Base-by-base conservation (phyloP, 768 basidiomycete genomes). In the Leccinum longicurvipes region DNA sequence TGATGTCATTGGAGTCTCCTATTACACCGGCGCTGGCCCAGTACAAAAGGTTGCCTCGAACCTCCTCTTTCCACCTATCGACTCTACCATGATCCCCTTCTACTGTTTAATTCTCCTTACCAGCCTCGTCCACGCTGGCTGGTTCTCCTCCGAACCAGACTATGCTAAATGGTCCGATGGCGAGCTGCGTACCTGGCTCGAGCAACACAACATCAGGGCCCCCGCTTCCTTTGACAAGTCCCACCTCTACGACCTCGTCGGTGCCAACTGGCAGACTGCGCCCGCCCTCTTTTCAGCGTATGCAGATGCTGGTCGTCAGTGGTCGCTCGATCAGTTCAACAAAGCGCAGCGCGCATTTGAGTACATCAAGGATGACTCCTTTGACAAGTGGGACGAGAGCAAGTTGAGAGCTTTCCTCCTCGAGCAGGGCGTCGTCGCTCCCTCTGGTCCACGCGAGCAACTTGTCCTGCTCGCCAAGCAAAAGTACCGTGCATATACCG, bases 371-470 rank as follows among this genome's bases (percentile, higher is more conserved):
- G 83, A 85, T 3, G 72, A 78, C 23, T 71, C 83, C 9, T 86
- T 91, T 58, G 89, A 94, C 58, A 74, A 77, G 1, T 98, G 93
- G 93, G 84, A 90, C 67, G 94, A 98, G 65, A 85, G 83, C 12
- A 79, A 79, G 27, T 77, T 97, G 21, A 83, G 94, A 64, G 77
- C 89, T 59, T 96, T 88, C 73, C 78, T 98, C 11, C 81, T 97
- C 52, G 82, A 90, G 64, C 88, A 96, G 61, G 94, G 94, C 41
- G 77, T 96, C 57, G 83, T 98, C 49, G 82, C 86, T 6, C 94
- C 95, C 14, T 79, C 81, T 27, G 87, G 89, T 2, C 85, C 85
- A 3, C 78, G 80, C 53, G 95, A 97, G 66, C 82, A 93, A 64
- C 83, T 98, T 21, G 76, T 89, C 21, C 73, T 88, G 15, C 78